Conservation (phyloP, 2,329 filamentous ascomycete species). For the Amesomyces nigricolor region DNA sequence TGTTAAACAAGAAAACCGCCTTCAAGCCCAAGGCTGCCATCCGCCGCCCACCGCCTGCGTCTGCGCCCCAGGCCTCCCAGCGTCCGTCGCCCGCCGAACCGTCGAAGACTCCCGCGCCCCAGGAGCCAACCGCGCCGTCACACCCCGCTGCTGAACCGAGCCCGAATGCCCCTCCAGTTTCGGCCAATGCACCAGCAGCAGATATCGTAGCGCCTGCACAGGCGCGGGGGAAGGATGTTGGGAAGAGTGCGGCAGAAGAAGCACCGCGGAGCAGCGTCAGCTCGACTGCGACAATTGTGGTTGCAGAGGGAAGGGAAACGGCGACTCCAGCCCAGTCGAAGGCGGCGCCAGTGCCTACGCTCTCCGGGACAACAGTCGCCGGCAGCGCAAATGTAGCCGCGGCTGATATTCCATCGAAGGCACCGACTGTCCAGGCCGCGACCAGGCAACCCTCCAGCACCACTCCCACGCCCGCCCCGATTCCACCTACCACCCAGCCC, state of each 20-base stretch:
- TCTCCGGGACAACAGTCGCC: not conserved
- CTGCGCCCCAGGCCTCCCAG: not conserved
- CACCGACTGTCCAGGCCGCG: not conserved
- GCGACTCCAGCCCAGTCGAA: too few species aligned
- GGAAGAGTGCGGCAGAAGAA: not conserved
- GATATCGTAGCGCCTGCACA: not conserved
- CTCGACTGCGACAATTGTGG: not conserved
- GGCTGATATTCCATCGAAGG: not conserved
- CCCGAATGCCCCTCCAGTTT: not conserved
- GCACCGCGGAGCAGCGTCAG: not conserved
- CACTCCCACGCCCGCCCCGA: not conserved
- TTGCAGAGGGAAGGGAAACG: not conserved
- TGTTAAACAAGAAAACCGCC: conserved; percentile 18
- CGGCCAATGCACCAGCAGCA: not conserved
- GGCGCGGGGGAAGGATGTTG: not conserved
- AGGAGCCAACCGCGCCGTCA: not conserved
- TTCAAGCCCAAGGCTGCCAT: conserved; percentile 16
- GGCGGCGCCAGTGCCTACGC: not conserved
- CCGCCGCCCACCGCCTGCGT: conserved; percentile 11
- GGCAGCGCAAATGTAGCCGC: not conserved
- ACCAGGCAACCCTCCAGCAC: not conserved
- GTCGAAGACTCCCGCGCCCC: conserved; percentile 8
- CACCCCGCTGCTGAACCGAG: conserved; percentile 7
- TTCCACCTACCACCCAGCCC: not conserved
- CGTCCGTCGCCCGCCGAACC: conserved; percentile 5